phyloP scores from a whole-genome alignment of 75 land plant species.

The Azolla pinnata region DNA sequence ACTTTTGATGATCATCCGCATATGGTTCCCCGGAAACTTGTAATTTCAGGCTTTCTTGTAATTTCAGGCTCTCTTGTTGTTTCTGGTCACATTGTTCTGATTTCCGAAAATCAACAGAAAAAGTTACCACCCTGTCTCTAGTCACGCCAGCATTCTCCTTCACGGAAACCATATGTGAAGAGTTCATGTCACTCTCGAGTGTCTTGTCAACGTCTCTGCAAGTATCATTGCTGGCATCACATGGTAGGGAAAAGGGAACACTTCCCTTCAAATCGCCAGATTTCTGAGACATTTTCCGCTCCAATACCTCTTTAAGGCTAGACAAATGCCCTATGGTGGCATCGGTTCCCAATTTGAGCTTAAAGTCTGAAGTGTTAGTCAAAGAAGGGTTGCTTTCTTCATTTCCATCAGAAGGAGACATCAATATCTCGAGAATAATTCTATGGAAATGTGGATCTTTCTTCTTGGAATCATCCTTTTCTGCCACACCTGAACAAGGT shows the following conservation, averaged over 20 bases:
- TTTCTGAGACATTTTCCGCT: background rate
- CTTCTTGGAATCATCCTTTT: background rate
- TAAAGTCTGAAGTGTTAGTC: slow-evolving; percentile 13
- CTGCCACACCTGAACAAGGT: background rate
- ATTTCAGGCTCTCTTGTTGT: too few species aligned
- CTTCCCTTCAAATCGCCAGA: background rate
- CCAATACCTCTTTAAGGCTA: slow-evolving; percentile 8
- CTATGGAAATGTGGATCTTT: background rate
- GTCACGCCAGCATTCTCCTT: too few species aligned
- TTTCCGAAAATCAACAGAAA: too few species aligned
- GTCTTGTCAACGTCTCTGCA: too few species aligned
- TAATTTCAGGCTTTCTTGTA: too few species aligned
- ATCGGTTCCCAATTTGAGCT: slow-evolving; percentile 22
- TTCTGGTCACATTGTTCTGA: too few species aligned
- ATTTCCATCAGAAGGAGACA: slow-evolving; percentile 26
- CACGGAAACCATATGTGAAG: too few species aligned
- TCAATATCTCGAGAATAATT: slow-evolving; percentile 26
- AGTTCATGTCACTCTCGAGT: too few species aligned
- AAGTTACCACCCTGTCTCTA: too few species aligned
- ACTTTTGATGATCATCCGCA: background rate
- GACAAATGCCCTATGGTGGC: slow-evolving; percentile 12
- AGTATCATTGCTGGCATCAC: background rate
- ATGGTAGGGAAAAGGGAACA: background rate
- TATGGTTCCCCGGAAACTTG: background rate
- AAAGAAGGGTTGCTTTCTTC: slow-evolving; percentile 7